Conservation (phyloP, 257 asterid genomes). For the Solanum sejunctum region DNA sequence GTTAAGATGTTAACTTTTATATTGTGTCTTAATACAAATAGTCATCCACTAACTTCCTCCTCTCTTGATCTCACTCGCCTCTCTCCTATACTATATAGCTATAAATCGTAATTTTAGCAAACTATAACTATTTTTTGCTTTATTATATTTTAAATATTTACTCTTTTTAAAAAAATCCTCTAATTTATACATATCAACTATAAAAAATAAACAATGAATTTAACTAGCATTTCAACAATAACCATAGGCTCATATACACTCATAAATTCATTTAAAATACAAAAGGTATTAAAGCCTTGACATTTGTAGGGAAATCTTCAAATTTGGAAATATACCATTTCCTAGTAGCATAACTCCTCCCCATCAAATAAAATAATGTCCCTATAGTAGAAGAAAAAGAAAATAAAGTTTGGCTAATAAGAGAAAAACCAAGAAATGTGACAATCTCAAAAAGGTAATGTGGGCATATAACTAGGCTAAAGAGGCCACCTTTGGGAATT, state of each 20-base stretch:
- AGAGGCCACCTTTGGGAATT: conserved; percentile 48
- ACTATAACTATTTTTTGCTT: too few relatives aligned
- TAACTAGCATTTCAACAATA: not conserved
- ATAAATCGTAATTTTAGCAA: too few relatives aligned
- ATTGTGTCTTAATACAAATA: not conserved
- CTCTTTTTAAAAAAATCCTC: too few relatives aligned
- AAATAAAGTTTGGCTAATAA: conserved; percentile 42
- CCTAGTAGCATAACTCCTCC: conserved; percentile 60
- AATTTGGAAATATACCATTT: conserved; percentile 60
- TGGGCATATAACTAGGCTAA: conserved; percentile 43
- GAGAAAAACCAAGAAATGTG: conserved; percentile 39
- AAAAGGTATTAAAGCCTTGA: conserved; percentile 49
- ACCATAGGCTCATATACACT: not conserved
- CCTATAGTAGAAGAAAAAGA: conserved; percentile 27
- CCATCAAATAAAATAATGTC: conserved; percentile 24
- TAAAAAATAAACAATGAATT: not conserved
- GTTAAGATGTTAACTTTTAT: not conserved
- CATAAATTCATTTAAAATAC: conserved; percentile 13
- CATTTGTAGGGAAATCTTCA: conserved; percentile 39
- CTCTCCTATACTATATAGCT: too few relatives aligned
- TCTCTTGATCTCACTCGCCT: too few relatives aligned
- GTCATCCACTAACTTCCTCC: not conserved
- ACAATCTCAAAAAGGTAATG: conserved; percentile 49
- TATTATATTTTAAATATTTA: too few relatives aligned
- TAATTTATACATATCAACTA: too few relatives aligned